Evolutionary conservation across 176 grass and related monocot species (phyloP), one percentile per base, ranked within the genome.

Genomic region (Bolboschoenus planiculmis): DNA sequence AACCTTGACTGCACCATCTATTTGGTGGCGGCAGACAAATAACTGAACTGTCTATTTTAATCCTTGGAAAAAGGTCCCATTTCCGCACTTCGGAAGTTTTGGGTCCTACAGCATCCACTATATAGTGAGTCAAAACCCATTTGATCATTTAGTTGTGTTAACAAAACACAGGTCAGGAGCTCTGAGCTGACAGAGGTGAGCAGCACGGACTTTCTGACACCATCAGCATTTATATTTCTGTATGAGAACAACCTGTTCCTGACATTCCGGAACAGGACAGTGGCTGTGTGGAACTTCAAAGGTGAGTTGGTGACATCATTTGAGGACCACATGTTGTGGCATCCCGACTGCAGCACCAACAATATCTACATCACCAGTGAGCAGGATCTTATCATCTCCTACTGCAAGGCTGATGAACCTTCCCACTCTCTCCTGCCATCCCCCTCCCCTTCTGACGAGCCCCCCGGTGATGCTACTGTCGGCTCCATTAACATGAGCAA

Each of bases 191-290:
- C 88, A 46, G 96, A 99, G 87, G 92, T 99, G 13, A 88, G 92
- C 84, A 85, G 87, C 31, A 91, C 88, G 43, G 85, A 95, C 62
- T 99, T 99, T 78, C 91, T 95, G 89, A 99, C 91, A 29, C 96
- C 92, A 24, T 95, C 96, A 83, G 92, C 96, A 24, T 99, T 99
- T 58, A 99, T 99, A 81, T 99, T 99, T 83, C 86, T 99, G 29
- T 99, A 99, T 4, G 92, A 99, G 85, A 99, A 99, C 83, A 92
- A 99, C 90, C 96, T 95, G 78, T 99, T 99, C 86, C 90, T 99
- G 84, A 99, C 96, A 46, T 99, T 99, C 27, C 84, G 96, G 80
- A 91, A 99, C 77, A 91, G 96, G 87, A 91, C 96, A 6, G 91
- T 99, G 18, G 92, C 96, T 56, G 96, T 99, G 10, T 99, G 96